Percentiles rank a stretch among this genome's conserved stretches.
Conservation (phyloP, 192 early-diverging fungal species). For the Entomortierella beljakovae region DNA sequence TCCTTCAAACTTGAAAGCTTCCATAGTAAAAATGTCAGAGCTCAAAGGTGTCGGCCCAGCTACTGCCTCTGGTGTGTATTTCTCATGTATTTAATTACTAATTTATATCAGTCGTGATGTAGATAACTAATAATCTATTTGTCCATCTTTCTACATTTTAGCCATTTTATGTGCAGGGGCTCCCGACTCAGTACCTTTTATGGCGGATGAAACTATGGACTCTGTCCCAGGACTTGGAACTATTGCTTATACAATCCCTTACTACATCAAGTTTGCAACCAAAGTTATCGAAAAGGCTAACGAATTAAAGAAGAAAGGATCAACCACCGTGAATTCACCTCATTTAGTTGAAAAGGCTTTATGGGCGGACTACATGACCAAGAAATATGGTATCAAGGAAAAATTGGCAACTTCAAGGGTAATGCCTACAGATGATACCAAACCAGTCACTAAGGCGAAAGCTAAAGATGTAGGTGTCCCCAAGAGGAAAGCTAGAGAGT, state of each 20-base stretch:
- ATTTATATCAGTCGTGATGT: neutral
- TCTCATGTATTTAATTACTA: neutral
- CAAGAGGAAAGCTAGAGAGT: neutral
- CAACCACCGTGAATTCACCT: slow-evolving; percentile 17
- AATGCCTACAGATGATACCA: neutral
- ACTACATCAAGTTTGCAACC: slow-evolving; percentile 47
- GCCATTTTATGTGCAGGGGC: slow-evolving; percentile 44
- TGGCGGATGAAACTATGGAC: slow-evolving; percentile 54
- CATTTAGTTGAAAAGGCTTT: slow-evolving; percentile 44
- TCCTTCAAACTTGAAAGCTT: slow-evolving; percentile 21
- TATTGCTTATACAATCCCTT: slow-evolving; percentile 39
- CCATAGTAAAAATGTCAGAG: slow-evolving; percentile 36
- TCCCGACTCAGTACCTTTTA: slow-evolving; percentile 39
- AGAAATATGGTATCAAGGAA: slow-evolving; percentile 25
- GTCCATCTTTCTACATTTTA: too few relatives aligned
- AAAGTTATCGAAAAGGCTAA: slow-evolving; percentile 46
- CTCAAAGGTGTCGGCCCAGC: slow-evolving; percentile 51
- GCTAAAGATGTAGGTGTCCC: neutral
- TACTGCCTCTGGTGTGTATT: slow-evolving; percentile 34
- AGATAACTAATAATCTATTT: too few relatives aligned
- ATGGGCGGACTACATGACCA: slow-evolving; percentile 43
- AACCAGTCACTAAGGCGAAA: neutral
- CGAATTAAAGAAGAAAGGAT: slow-evolving; percentile 2
- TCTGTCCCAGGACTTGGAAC: slow-evolving; percentile 46
- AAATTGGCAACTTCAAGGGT: neutral